Evolutionary conservation across 768 basidiomycete species (phyloP), one percentile per base, ranked within the genome.

Genomic region (Pulveroboletus sp.): DNA sequence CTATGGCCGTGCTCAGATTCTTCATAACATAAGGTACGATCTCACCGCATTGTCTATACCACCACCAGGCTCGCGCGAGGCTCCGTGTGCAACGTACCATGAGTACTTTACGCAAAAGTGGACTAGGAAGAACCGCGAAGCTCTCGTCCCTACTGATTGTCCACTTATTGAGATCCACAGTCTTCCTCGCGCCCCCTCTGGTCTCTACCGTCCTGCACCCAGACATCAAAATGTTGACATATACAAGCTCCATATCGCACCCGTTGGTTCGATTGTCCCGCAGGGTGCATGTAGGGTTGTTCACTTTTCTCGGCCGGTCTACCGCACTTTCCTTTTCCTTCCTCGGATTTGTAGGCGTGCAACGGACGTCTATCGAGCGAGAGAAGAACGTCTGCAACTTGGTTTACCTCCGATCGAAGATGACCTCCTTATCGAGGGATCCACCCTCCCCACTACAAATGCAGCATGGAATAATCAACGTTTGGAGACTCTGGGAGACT

Each of bases 401-500:
- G 72, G 74, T 10, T 73, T 93, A 18, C 86, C 88, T 3, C 67
- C 76, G 1, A 79, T 92, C 43, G 56, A 63, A 2, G 75, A 78
- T 32, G 71, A 80, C 36, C 71, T 80, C 7, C 73, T 92, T 39
- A 73, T 83, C 2, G 84, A 92, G 61, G 89, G 88, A 6, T 75
- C 89, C 21, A 91, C 89, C 1, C 70, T 91, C 10, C 93, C 92
- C 1, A 74, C 75, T 32, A 76, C 84, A 6, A 62, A 61, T 31
- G 76, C 80, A 7, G 76, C 78, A 8, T 90, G 80, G 69, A 89
- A 77, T 66, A 94, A 93, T 55, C 89, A 95, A 59, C 81, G 89
- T 1, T 65, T 94, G 48, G 93, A 95, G 65, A 93, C 90, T 0
- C 72, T 94, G 7, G 93, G 93, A 8, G 93, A 95, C 60, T 80